Percentiles rank a stretch among this genome's conserved stretches.
phyloP scores from a whole-genome alignment of 331 rosid species.

The Phaseolus coccineus region DNA sequence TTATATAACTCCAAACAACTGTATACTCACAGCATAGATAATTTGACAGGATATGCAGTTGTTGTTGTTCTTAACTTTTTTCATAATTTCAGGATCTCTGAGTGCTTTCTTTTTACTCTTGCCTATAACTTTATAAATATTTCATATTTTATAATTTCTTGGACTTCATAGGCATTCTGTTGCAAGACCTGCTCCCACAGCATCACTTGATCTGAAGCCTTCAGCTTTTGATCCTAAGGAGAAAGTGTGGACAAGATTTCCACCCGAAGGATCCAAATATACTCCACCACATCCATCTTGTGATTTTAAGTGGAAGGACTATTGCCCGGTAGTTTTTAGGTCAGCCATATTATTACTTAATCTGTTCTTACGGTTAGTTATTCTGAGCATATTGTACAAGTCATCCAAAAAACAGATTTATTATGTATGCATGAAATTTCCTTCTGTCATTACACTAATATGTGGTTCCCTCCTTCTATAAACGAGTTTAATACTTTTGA shows the following conservation, averaged over 20 bases:
- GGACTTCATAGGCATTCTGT: slow-evolving; percentile 71
- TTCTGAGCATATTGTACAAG: slow-evolving; percentile 1
- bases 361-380: slow-evolving; percentile 3
- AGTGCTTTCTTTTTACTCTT: slow-evolving; percentile 5
- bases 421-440: slow-evolving; percentile 16
- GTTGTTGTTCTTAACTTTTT: neutral
- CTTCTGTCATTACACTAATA: neutral
- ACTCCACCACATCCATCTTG: slow-evolving; percentile 84
- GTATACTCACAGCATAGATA: neutral
- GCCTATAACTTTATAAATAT: neutral
- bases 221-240: slow-evolving; percentile 88
- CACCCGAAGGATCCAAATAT: slow-evolving; percentile 80
- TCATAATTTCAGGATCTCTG: neutral
- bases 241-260: slow-evolving; percentile 88
- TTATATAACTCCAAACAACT: neutral
- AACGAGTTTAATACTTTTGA: neutral
- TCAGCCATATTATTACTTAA: slow-evolving; percentile 37
- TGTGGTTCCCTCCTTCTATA: neutral
- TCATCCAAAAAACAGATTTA: neutral
- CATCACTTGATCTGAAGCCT: slow-evolving; percentile 76
- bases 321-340: slow-evolving; percentile 89
- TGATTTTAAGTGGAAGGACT: slow-evolving; percentile 92
- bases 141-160: slow-evolving; percentile 28
- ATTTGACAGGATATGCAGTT: neutral
- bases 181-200: slow-evolving; percentile 81